Evolutionary conservation across 768 basidiomycete genomes (phyloP).

Genomic region (Tulasnella sp.): DNA sequence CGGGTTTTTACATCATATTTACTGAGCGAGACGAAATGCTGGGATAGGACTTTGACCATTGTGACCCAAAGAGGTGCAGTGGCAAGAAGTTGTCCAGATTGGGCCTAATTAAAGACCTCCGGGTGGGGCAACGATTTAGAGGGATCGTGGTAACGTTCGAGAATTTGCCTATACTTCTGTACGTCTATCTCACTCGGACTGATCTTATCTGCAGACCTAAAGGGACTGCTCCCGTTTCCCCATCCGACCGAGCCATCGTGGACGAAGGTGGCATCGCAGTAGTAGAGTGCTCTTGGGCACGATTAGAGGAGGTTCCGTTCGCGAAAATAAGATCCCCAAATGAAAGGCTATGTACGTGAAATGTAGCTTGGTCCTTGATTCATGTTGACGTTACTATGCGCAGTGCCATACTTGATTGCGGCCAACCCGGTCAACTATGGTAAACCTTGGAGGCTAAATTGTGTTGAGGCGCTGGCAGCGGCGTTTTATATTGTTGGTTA

Average conservation of each 20-base stretch:
- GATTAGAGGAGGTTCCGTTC: slow-evolving; percentile 93
- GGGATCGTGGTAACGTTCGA: slow-evolving; percentile 94
- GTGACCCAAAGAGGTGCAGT: slow-evolving; percentile 83
- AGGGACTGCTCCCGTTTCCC: slow-evolving; percentile 75
- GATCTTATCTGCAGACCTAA: slow-evolving; percentile 64
- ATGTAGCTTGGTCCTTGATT: not conserved
- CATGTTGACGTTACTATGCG: slow-evolving; percentile 2
- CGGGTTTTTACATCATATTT: not conserved
- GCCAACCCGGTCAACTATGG: slow-evolving; percentile 99
- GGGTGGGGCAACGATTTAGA: slow-evolving; percentile 82
- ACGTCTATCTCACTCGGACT: not conserved
- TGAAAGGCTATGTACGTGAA: slow-evolving; percentile 78
- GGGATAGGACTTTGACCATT: slow-evolving; percentile 91
- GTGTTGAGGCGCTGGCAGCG: slow-evolving; percentile 92
- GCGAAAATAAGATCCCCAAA: slow-evolving; percentile 90
- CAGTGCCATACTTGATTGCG: slow-evolving; percentile 94
- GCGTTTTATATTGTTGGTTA: slow-evolving; percentile 94
- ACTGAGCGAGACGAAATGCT: not conserved
- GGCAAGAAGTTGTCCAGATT: slow-evolving; percentile 91
- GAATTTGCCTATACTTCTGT: slow-evolving; percentile 9
- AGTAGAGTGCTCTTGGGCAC: slow-evolving; percentile 99
- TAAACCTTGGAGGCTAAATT: slow-evolving; percentile 94
- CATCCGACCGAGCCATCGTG: slow-evolving; percentile 82
- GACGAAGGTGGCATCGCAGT: slow-evolving; percentile 80
- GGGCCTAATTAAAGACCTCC: slow-evolving; percentile 80